These are phyloP conservation scores for Laguncularia racemosa DNA, from an alignment of 345 rosid genomes.

Conservation along the genomic window DNA sequence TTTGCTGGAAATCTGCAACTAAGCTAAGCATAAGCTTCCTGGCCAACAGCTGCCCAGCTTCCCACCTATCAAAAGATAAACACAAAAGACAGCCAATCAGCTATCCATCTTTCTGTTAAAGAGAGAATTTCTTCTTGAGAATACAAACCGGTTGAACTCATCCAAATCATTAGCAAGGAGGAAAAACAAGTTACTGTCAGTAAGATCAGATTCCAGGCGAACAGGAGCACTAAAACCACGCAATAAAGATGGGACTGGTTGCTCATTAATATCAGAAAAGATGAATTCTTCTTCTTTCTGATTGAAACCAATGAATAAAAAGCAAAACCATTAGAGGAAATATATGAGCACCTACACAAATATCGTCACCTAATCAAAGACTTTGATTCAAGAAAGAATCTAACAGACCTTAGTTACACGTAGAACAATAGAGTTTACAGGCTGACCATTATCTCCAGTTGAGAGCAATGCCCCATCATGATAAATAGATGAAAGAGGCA, in stretches of 20 bases:
- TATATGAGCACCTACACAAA: neutral
- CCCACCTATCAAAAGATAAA: conserved; percentile 59
- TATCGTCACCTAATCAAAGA: neutral
- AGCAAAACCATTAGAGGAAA: neutral
- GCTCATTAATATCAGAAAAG: conserved; percentile 66
- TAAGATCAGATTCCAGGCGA: conserved; percentile 81
- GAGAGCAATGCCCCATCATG: conserved; percentile 56
- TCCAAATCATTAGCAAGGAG: conserved; percentile 94
- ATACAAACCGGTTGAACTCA: conserved; percentile 84
- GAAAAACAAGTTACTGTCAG: conserved; percentile 73
- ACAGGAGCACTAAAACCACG: conserved; percentile 93
- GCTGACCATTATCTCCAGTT: conserved; percentile 37
- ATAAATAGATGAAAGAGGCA: conserved; percentile 55
- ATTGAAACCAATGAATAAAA: conserved; percentile 14
- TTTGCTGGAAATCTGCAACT: conserved; percentile 77
- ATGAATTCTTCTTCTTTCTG: conserved; percentile 96
- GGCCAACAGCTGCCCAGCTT: conserved; percentile 90
- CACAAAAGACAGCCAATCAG: conserved; percentile 2
- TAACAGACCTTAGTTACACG: conserved; percentile 64
- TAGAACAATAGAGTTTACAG: conserved; percentile 54
- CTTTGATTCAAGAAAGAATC: neutral
- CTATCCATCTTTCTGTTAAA: conserved; percentile 8
- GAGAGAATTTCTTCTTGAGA: conserved; percentile 12
- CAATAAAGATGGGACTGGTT: conserved; percentile 80
- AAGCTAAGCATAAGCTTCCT: conserved; percentile 86